These are phyloP conservation scores for Leccinum incarnatum DNA, from an alignment of 768 basidiomycete genomes.

Conservation along the genomic window DNA sequence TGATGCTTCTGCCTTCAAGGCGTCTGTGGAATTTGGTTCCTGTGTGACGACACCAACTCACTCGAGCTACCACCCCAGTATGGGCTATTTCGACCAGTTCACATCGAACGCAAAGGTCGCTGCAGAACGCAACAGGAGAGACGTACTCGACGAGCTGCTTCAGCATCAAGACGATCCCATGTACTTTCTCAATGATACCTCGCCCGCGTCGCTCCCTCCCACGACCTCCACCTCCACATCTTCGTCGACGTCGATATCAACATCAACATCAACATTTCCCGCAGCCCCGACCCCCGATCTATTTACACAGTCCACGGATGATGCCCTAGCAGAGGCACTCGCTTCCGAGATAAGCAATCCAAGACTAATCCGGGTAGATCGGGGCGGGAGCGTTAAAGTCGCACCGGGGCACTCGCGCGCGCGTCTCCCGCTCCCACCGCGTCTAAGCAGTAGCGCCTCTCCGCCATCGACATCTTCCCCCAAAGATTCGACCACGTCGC, in stretches of 20 bases:
- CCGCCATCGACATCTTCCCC: constrained; percentile 25
- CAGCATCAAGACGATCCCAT: constrained; percentile 69
- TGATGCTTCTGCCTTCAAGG: neutral
- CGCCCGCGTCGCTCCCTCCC: constrained; percentile 6
- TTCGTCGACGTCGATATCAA: neutral
- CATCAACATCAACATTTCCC: neutral
- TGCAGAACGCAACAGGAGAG: constrained; percentile 48
- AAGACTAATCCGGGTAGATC: constrained; percentile 4
- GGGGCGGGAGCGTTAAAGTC: constrained; percentile 13
- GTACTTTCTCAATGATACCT: constrained; percentile 46
- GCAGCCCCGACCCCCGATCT: constrained; percentile 33
- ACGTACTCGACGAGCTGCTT: constrained; percentile 62
- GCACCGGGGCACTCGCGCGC: constrained; percentile 5
- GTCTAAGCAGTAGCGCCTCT: constrained; percentile 22
- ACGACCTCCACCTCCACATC: neutral
- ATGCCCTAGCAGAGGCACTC: constrained; percentile 38
- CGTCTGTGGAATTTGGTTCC: neutral
- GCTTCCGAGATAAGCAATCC: constrained; percentile 27
- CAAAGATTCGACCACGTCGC: constrained; percentile 14
- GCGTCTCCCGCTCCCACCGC: constrained; percentile 21
- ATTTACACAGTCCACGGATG: constrained; percentile 33
- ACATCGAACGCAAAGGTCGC: constrained; percentile 54
- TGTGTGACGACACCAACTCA: neutral
- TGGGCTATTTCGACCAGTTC: constrained; percentile 61
- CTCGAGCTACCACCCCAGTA: constrained; percentile 25